These are phyloP conservation scores for Lentinula edodes DNA, from an alignment of 768 basidiomycete species.

Conservation along the genomic window DNA sequence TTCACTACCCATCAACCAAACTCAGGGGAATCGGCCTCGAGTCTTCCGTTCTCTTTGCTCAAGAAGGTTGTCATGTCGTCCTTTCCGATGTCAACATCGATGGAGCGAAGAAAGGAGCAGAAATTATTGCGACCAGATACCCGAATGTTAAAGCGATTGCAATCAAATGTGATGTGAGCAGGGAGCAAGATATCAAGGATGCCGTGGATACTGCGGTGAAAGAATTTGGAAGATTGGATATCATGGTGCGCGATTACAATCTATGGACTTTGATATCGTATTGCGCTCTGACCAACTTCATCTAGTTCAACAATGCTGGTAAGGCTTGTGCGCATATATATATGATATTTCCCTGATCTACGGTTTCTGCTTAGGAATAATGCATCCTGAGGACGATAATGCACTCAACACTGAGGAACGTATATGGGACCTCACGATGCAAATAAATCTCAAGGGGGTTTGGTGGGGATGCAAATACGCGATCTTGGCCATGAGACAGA, in stretches of 20 bases:
- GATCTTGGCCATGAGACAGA: constrained; percentile 92
- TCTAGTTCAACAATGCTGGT: constrained; percentile 92
- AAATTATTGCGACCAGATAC: constrained; percentile 56
- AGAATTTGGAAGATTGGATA: constrained; percentile 88
- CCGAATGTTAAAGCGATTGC: constrained; percentile 68
- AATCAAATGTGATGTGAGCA: constrained; percentile 80
- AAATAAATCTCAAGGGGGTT: constrained; percentile 96
- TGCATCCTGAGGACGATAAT: constrained; percentile 94
- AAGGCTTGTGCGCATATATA: constrained; percentile 6
- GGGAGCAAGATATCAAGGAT: constrained; percentile 80
- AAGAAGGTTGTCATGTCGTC: constrained; percentile 88
- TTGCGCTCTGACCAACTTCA: background rate
- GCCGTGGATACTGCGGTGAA: constrained; percentile 76
- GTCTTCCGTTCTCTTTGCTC: constrained; percentile 90
- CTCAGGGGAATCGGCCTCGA: constrained; percentile 93
- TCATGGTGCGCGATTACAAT: constrained; percentile 64
- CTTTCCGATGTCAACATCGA: constrained; percentile 83
- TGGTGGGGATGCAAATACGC: constrained; percentile 99
- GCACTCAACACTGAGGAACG: constrained; percentile 95
- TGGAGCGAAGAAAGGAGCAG: constrained; percentile 64
- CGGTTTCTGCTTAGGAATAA: constrained; percentile 61
- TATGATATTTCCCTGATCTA: background rate
- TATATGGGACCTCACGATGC: constrained; percentile 93
- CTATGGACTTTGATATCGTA: background rate
- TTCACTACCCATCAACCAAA: constrained; percentile 11